Base-by-base conservation (phyloP, 768 basidiomycete species). In the Rhizopogon salebrosus region DNA sequence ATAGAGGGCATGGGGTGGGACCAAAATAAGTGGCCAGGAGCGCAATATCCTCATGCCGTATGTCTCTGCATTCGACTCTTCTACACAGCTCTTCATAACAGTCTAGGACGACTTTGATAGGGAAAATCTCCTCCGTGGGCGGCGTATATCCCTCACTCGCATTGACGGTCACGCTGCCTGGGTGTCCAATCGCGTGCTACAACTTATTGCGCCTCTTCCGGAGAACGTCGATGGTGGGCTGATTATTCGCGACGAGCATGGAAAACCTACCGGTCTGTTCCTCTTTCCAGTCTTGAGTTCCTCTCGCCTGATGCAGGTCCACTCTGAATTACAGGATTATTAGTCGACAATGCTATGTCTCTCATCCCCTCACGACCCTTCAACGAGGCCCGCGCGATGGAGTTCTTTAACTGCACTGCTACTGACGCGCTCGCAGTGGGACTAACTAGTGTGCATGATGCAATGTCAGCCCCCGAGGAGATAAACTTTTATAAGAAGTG, bases 1-100 rank as follows among this genome's bases (percentile, higher is more conserved):
- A 80, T 97, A 38, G 74, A 84, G 59, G 94, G 92, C 10, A 80
- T 87, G 73, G 95, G 95, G 4, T 98, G 95, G 94, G 91, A 98
- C 62, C 93, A 98, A 68, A 95, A 88, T 1, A 76, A 79, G 53
- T 92, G 89, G 89, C 57, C 75, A 6, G 75, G 72, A 10, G 66
- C 72, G 8, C 63, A 74, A 22, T 94, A 92, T 57, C 92, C 92
- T 2, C 83, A 78, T 29, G 84, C 89, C 1, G 92, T 90, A 60
- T 24, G 77, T 26, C 22, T 22, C 14, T 6, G 0, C 9, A 6
- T 53, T 49, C 41, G 1, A 18, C 10, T 6, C 22, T 45, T 4
- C 27, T 53, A 9, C 53, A 13, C 6, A 34, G 20, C 23, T 43
- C 3, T 29, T 24, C 4, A 45, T 48, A 29, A 24, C n/a, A 49